These are phyloP conservation scores for Myxozyma neglecta DNA, from an alignment of 805 yeast genomes.

Conservation along the genomic window DNA sequence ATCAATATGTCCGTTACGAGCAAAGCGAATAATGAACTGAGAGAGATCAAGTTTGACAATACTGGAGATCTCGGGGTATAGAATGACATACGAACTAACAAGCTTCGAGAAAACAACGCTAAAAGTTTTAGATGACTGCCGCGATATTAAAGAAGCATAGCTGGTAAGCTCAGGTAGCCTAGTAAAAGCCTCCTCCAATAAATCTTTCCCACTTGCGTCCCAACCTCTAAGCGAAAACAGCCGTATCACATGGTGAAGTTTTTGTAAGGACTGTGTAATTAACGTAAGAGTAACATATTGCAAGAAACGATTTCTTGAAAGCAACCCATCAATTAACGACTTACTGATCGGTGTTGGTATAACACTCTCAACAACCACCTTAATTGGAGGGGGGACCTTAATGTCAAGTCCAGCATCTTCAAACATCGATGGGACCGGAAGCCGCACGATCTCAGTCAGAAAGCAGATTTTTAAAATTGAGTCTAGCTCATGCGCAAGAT, in stretches of 20 bases:
- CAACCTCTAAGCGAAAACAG: constrained; percentile 47
- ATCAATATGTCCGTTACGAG: neutral
- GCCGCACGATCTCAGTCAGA: constrained; percentile 56
- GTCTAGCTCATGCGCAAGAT: constrained; percentile 75
- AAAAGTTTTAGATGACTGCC: neutral
- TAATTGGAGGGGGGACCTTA: constrained; percentile 39
- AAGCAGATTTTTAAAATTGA: constrained; percentile 77
- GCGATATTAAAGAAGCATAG: constrained; percentile 12
- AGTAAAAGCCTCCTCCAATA: constrained; percentile 42
- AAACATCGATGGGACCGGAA: constrained; percentile 52
- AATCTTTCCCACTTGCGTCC: constrained; percentile 41
- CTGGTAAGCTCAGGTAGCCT: constrained; percentile 41
- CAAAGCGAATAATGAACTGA: constrained; percentile 1
- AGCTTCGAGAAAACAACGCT: constrained; percentile 11
- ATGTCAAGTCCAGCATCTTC: neutral
- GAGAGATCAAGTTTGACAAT: constrained; percentile 12
- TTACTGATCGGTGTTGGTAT: constrained; percentile 66
- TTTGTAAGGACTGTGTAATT: constrained; percentile 53
- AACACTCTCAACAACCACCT: constrained; percentile 53
- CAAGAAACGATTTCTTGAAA: constrained; percentile 47
- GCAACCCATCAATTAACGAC: constrained; percentile 56
- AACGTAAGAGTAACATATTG: constrained; percentile 66
- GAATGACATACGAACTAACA: constrained; percentile 4
- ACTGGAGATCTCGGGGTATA: constrained; percentile 8
- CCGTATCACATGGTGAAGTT: constrained; percentile 48